These are phyloP conservation scores for Lippia alba DNA, from an alignment of 305 asterid species.

Conservation along the genomic window DNA sequence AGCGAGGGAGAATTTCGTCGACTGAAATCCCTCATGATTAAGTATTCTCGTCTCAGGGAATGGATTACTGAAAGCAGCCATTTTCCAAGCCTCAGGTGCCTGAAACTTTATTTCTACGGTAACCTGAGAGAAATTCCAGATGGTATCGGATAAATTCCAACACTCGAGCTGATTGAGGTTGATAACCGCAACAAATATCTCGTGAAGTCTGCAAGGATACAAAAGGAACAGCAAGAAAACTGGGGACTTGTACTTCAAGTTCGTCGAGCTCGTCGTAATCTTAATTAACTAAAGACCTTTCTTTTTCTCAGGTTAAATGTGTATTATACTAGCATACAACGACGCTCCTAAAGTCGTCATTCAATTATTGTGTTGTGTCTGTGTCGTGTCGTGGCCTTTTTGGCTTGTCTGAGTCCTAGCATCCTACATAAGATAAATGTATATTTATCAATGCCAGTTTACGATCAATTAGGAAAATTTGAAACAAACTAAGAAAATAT, in stretches of 20 bases:
- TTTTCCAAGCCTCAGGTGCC: slow-evolving; percentile 18
- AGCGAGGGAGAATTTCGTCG: slow-evolving; percentile 19
- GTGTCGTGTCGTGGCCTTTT: too few species aligned
- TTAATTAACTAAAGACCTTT: not conserved
- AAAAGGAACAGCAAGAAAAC: not conserved
- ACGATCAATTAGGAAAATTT: too few species aligned
- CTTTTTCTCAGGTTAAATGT: not conserved
- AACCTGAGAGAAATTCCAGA: slow-evolving; percentile 1
- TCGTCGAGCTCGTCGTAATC: not conserved
- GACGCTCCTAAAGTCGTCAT: too few species aligned
- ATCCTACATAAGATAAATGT: too few species aligned
- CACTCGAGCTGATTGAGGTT: slow-evolving; percentile 21
- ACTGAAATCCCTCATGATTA: not conserved
- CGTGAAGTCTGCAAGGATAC: not conserved
- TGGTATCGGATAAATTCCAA: slow-evolving; percentile 11
- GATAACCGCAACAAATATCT: not conserved
- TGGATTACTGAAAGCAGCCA: slow-evolving; percentile 14
- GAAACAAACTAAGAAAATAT: too few species aligned
- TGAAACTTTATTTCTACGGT: not conserved
- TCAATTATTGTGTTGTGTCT: too few species aligned
- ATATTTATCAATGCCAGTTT: too few species aligned
- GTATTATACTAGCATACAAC: too few species aligned
- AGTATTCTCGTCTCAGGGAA: not conserved
- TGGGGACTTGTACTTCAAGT: not conserved
- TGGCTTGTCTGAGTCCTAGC: too few species aligned